Base-by-base conservation (phyloP, 2,329 filamentous ascomycete species). In the Bipolaris bicolor region DNA sequence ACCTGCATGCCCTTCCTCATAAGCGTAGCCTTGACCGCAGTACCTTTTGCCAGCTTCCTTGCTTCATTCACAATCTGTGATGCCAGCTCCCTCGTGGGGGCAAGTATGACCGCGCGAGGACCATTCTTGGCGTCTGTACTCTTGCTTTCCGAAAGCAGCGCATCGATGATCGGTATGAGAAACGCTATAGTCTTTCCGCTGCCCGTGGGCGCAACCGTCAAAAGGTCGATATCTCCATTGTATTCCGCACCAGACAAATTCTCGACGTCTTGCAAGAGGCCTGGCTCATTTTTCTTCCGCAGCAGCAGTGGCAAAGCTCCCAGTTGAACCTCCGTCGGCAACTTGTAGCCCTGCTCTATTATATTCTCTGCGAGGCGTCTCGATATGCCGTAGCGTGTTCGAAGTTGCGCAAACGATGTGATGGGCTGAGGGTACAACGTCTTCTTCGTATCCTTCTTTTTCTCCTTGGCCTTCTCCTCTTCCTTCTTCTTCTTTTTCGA, bases 141-240 rank as follows among this genome's bases (percentile, higher is more conserved):
- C 31, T 72, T 74, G 18, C 66, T 65, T 40, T 73, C 64, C 3
- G 66, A 64, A n/a, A 76, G 63, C 16, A 96, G 87, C 44, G 86
- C 84, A 71, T 96, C 89, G 66, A 99, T 87, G 3, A 92, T 84
- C 0, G 94, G 93, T 40, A 99, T 90, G 68, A 98, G 78, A 70
- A 97, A 99, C 16, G 92, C 92, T 62, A 99, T 81, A 0, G 95
- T 99, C 81, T 99, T 99, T 43, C 95, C 95, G 74, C 94, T 98
- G 22, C 95, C 95, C 0, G 95, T 99, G 1, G 95, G 95, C 3
- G 95, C 95, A 41, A 98, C 88, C 0, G 91, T 91, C 61, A 99
- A 77, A 37, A 99, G 86, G 79, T 99, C 89, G 4, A 94, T 80
- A 11, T 81, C 79, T 4, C 70, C 67, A 33, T 62, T 66, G 39